Evolutionary conservation across 2,329 filamentous ascomycete species (phyloP), one percentile per base, ranked within the genome.

Genomic region (Microdochium trichocladiopsis): DNA sequence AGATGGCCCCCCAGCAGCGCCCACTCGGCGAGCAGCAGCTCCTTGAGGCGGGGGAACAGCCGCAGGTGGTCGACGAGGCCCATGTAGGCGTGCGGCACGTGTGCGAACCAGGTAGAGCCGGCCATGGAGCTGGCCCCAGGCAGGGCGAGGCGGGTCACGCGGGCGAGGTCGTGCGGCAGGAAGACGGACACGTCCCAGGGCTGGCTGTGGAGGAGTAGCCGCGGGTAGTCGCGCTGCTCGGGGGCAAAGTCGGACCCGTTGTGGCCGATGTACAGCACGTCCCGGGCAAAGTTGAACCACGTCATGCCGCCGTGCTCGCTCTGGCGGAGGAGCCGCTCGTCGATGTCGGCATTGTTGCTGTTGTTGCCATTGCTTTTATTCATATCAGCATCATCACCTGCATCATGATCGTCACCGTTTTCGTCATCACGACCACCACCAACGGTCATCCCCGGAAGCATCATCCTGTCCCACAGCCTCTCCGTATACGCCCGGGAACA

Each of bases 281-380:
- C 59, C 12, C 37, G 52, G 21, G 55, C 52, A 50, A 59, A 61
- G 47, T 61, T 55, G 45, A 61, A 61, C 58, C 58, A 61, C 16
- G 53, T 58, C 14, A 41, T 52, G 11, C 56, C 53, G 12, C 50
- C 53, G n/a, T 55, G 53, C 18, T 37, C 33, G 12, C 22, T 18
- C 16, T 21, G 41, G 16, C n/a, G 41, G 41, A 4, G 18, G 6
- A 45, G 12, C 41, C 10, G 6, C 14, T 16, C 33, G 33, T 37
- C 33, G 28, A 9, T 14, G 28, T 33, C 28, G 28, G n/a, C n/a
- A n/a, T n/a, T n/a, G n/a, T n/a, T n/a, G n/a, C n/a, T n/a, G n/a
- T n/a, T n/a, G n/a, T n/a, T n/a, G n/a, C n/a, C n/a, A n/a, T n/a
- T n/a, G n/a, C n/a, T n/a, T n/a, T n/a, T n/a, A n/a, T n/a, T n/a